These are phyloP conservation scores for Recurvomyces mirabilis DNA, from an alignment of 495 filamentous ascomycete species.

Conservation along the genomic window DNA sequence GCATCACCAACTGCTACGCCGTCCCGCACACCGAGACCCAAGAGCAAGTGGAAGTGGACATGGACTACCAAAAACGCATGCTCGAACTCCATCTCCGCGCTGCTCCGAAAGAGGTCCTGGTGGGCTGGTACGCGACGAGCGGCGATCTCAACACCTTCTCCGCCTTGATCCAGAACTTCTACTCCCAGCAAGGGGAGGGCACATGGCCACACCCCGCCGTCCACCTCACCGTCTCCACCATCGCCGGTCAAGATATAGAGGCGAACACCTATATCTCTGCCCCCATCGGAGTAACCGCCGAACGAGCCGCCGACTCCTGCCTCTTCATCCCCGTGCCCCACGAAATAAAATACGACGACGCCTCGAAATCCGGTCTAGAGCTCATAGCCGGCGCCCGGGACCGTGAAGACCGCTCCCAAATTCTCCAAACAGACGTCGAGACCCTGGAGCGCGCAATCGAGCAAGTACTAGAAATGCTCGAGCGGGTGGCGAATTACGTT, in stretches of 20 bases:
- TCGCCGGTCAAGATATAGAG: conserved; percentile 71
- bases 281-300: conserved; percentile 86
- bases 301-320: conserved; percentile 87
- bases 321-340: conserved; percentile 93
- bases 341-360: conserved; percentile 72
- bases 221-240: conserved; percentile 86
- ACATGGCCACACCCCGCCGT: conserved; percentile 94
- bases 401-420: conserved; percentile 56
- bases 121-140: conserved; percentile 97
- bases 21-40: conserved; percentile 96
- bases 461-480: conserved; percentile 74
- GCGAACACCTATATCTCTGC: conserved; percentile 86
- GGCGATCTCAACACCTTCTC: conserved; percentile 94
- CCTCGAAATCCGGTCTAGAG: conserved; percentile 86
- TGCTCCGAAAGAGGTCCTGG: conserved; percentile 82
- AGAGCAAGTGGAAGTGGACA: conserved; percentile 98
- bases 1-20: conserved; percentile 90
- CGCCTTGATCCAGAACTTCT: conserved; percentile 99
- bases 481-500: conserved; percentile 82
- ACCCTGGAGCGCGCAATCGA: conserved; percentile 71
- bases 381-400: conserved; percentile 73
- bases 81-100: conserved; percentile 84
- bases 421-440: conserved; percentile 76
- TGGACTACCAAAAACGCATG: conserved; percentile 99
- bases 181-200: conserved; percentile 88